Evolutionary conservation across 2,329 filamentous ascomycete genomes (phyloP).

Genomic region (Coleophoma cylindrospora): DNA sequence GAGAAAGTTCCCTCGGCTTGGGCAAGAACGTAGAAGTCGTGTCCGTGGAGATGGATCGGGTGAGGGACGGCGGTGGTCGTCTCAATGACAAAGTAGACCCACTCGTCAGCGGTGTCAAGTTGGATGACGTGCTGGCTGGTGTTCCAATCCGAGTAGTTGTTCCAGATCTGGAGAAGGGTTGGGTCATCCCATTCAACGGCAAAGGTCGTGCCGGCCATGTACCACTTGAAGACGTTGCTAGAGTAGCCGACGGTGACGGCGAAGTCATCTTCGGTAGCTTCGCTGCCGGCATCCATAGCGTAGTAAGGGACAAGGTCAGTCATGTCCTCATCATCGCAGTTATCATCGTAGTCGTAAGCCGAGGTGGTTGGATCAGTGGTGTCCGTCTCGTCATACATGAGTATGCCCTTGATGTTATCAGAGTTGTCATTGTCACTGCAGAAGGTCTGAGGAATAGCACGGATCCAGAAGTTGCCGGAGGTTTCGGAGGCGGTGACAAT

Average conservation of each 20-base stretch:
- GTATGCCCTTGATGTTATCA: constrained; percentile 37
- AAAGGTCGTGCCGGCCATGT: constrained; percentile 38
- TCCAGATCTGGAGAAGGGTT: constrained; percentile 28
- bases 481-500: constrained; percentile 37
- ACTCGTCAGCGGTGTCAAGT: constrained; percentile 8
- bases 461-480: constrained; percentile 50
- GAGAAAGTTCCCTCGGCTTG: constrained; percentile 35
- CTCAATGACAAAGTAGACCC: constrained; percentile 10
- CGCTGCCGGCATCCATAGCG: constrained; percentile 5
- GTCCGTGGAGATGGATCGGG: constrained; percentile 38
- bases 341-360: constrained; percentile 8
- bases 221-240: constrained; percentile 35
- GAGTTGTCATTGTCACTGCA: constrained; percentile 53
- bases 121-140: constrained; percentile 3
- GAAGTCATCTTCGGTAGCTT: constrained; percentile 13
- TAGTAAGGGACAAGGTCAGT: constrained; percentile 12
- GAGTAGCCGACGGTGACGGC: constrained; percentile 4
- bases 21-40: constrained; percentile 37
- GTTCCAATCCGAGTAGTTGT: constrained; percentile 10
- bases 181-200: constrained; percentile 38
- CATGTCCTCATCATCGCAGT: constrained; percentile 16
- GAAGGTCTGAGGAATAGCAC: constrained; percentile 44
- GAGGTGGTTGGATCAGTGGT: constrained; percentile 27
- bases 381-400: constrained; percentile 38
- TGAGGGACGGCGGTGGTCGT: constrained; percentile 1